Base-by-base conservation (phyloP, 2,329 filamentous ascomycete genomes). In the Cytospora piceae region DNA sequence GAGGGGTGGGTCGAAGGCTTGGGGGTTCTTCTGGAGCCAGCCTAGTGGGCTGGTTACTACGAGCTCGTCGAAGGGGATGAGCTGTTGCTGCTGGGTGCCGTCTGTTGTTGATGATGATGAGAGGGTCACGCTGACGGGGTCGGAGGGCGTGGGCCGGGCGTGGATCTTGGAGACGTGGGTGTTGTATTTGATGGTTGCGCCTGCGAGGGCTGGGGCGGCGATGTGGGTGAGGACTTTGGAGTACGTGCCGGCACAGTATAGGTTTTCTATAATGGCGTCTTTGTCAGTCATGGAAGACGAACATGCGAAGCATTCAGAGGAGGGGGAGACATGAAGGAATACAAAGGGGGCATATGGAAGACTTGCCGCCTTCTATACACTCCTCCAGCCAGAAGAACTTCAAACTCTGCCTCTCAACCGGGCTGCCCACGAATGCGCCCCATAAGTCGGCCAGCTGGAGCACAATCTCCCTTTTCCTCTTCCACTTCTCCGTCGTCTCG, bases 301-400 rank as follows among this genome's bases (percentile, higher is more conserved):
- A 11, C 1, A 1, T n/a, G 15, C 24, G 4, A 8, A 27, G 15
- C 12, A n/a, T n/a, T n/a, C n/a, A 29, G 4, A 14, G 34, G 12
- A 37, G 12, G 34, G 11, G 12, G 31, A 15, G 42, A 46, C 11
- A 34, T 34, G 20, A 22, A 6, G 20, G 24, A 8, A 49, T 4
- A n/a, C 9, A 11, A 24, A 24, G 6, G 46, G 46, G 46, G 3
- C 20, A 49, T 4, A 24, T 49, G 46, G 3, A 3, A 37, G 20
- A 72, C 79, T 70, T 73, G 86, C 86, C 85, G 55, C 90, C 90
- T 73, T 92, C 90, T 61, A 93, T 88, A 69, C 89, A 91, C 75
- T 93, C 89, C 73, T 93, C 90, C 6, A 93, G 74, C 89, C 90
- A 92, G 74, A 92, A 91, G 77, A 87, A 93, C 77, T 88, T 91